Conservation (phyloP, 306 rosid genomes). For the Coriaria nepalensis region DNA sequence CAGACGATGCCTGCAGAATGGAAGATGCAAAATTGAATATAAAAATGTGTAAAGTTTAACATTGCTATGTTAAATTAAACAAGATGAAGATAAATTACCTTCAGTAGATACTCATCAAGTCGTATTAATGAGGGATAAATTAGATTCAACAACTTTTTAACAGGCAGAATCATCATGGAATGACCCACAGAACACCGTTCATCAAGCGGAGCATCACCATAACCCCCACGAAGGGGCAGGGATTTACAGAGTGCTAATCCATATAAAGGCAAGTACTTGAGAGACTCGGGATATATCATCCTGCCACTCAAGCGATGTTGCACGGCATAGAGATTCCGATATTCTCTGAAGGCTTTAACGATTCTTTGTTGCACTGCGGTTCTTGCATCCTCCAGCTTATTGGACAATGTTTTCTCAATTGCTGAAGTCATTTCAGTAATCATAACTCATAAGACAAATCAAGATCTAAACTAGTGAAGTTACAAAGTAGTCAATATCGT, state of each 20-base stretch:
- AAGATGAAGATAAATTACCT: slow-evolving; percentile 31
- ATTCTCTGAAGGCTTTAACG: slow-evolving; percentile 75
- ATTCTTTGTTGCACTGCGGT: slow-evolving; percentile 66
- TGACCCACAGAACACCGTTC: slow-evolving; percentile 87
- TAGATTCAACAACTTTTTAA: slow-evolving; percentile 68
- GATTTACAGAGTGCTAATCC: slow-evolving; percentile 83
- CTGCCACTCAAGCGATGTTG: slow-evolving; percentile 87
- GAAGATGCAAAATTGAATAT: slow-evolving; percentile 17
- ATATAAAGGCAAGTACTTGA: slow-evolving; percentile 64
- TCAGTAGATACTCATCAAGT: slow-evolving; percentile 66
- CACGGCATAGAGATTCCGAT: slow-evolving; percentile 79
- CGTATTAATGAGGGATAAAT: slow-evolving; percentile 76
- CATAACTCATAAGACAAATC: slow-evolving; percentile 17
- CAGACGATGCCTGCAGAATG: slow-evolving; percentile 33
- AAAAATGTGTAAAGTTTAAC: slow-evolving; percentile 8
- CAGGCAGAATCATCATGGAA: slow-evolving; percentile 73
- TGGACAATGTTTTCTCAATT: slow-evolving; percentile 74
- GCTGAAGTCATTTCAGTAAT: slow-evolving; percentile 45
- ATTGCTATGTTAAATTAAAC: slow-evolving; percentile 7
- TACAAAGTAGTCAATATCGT: slow-evolving; percentile 1
- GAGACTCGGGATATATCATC: slow-evolving; percentile 90
- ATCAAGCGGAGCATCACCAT: slow-evolving; percentile 66
- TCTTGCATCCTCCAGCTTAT: slow-evolving; percentile 87
- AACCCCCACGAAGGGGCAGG: slow-evolving; percentile 80
- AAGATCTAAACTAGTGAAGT: slow-evolving; percentile 7